Percentiles rank a stretch among this genome's conserved stretches.
phyloP scores from a whole-genome alignment of 2,329 filamentous ascomycete genomes.

The Tolypocladium amazonense region DNA sequence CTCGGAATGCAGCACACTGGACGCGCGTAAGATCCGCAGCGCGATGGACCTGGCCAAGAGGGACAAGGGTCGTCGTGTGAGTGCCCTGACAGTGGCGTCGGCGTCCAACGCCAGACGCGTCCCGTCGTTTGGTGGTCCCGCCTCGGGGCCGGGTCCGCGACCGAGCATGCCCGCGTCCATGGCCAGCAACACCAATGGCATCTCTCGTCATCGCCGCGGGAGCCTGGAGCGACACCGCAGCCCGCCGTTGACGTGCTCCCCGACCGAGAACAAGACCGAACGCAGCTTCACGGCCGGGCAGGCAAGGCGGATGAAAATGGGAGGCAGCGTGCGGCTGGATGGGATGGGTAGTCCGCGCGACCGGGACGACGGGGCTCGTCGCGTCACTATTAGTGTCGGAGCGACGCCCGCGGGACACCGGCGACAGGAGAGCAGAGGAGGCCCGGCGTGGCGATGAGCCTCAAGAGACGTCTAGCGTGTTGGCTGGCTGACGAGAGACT shows the following conservation, averaged over 20 bases:
- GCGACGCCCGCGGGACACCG: conserved; percentile 13
- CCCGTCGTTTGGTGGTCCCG: conserved; percentile 33
- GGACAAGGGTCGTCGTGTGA: conserved; percentile 29
- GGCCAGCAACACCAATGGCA: conserved; percentile 42
- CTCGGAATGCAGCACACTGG: conserved; percentile 38
- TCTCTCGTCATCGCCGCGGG: conserved; percentile 41
- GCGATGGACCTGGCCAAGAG: conserved; percentile 43
- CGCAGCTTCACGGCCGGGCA: conserved; percentile 41
- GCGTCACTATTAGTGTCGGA: conserved; percentile 26
- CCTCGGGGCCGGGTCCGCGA: conserved; percentile 13
- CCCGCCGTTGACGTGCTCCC: conserved; percentile 43
- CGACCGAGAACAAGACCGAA: conserved; percentile 27
- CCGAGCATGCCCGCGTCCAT: conserved; percentile 29
- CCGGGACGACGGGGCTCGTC: conserved; percentile 16
- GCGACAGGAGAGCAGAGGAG: conserved; percentile 19
- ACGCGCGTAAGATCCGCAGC: conserved; percentile 42
- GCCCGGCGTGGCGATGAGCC: conserved; percentile 18
- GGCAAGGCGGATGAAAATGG: conserved; percentile 46
- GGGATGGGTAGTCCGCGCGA: conserved; percentile 11
- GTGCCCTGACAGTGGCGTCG: conserved; percentile 23
- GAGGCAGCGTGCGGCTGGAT: conserved; percentile 26
- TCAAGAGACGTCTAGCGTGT: background rate
- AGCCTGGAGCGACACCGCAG: conserved; percentile 40
- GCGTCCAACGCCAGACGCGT: conserved; percentile 29
- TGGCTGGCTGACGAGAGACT: background rate